Evolutionary conservation across 2,329 filamentous ascomycete genomes (phyloP).

Genomic region (Exophiala aquamarina): DNA sequence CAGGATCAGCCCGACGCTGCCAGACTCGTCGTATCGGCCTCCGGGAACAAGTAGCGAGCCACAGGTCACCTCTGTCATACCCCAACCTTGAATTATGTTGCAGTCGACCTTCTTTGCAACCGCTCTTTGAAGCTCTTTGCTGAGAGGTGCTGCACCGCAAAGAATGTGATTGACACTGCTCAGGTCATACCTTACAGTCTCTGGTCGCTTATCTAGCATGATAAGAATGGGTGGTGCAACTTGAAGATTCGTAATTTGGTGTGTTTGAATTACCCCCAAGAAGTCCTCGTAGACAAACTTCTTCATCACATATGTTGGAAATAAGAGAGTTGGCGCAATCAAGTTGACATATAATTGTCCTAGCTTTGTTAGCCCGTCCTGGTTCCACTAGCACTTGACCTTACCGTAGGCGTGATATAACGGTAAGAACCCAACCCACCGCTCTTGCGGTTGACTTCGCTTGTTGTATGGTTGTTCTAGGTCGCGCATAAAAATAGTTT

Average conservation of each 20-base stretch:
- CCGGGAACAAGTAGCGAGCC: slow-evolving; percentile 45
- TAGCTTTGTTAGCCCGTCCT: not conserved
- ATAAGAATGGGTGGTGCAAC: slow-evolving; percentile 61
- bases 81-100: slow-evolving; percentile 56
- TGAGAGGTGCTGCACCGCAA: slow-evolving; percentile 56
- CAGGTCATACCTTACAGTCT: slow-evolving; percentile 53
- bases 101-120: slow-evolving; percentile 45
- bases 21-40: slow-evolving; percentile 42
- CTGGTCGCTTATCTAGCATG: slow-evolving; percentile 57
- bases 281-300: slow-evolving; percentile 57
- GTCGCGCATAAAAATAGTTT: slow-evolving; percentile 57
- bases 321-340: slow-evolving; percentile 50
- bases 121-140: slow-evolving; percentile 44
- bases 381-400: slow-evolving; percentile 53
- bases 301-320: slow-evolving; percentile 62
- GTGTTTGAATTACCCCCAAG: slow-evolving; percentile 50
- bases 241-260: slow-evolving; percentile 54
- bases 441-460: slow-evolving; percentile 30
- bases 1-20: slow-evolving; percentile 54
- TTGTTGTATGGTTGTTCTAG: slow-evolving; percentile 43
- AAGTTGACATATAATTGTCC: slow-evolving; percentile 5
- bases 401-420: slow-evolving; percentile 42
- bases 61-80: slow-evolving; percentile 58
- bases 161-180: slow-evolving; percentile 48
- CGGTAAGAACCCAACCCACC: slow-evolving; percentile 47